A percentile compares a stretch with the other conserved stretches of the same genome.
Evolutionary conservation across 352 stramenopile species (phyloP).

Genomic region (Phytophthora multivora): DNA sequence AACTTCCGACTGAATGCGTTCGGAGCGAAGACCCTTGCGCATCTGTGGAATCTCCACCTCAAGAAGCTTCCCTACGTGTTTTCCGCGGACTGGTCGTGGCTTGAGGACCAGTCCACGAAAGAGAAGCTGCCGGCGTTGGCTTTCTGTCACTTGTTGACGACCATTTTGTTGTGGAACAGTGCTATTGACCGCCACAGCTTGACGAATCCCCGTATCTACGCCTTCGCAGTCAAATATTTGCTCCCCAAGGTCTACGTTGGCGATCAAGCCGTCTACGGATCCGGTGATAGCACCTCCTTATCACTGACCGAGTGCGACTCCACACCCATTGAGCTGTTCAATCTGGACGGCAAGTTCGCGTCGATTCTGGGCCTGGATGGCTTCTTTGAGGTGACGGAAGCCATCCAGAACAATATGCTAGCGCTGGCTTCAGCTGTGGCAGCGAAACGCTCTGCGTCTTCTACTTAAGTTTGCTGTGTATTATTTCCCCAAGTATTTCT

Average conservation of each 20-base stretch:
- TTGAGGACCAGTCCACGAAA: slow-evolving; percentile 53
- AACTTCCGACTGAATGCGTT: slow-evolving; percentile 53
- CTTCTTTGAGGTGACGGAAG: slow-evolving; percentile 43
- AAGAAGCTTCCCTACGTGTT: slow-evolving; percentile 60
- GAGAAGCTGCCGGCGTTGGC: slow-evolving; percentile 46
- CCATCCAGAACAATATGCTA: slow-evolving; percentile 36
- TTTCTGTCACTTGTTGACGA: slow-evolving; percentile 56
- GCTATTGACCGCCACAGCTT: slow-evolving; percentile 32
- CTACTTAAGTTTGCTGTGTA: slow-evolving; percentile 19
- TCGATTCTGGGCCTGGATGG: slow-evolving; percentile 32
- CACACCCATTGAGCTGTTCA: slow-evolving; percentile 30
- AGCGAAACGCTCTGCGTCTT: neutral
- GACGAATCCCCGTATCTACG: slow-evolving; percentile 34
- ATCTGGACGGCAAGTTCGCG: slow-evolving; percentile 38
- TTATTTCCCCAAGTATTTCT: slow-evolving; percentile 6
- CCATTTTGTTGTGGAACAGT: slow-evolving; percentile 54
- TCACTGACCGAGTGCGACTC: slow-evolving; percentile 26
- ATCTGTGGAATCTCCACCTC: slow-evolving; percentile 54
- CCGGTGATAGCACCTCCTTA: slow-evolving; percentile 10
- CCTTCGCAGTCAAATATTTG: slow-evolving; percentile 29
- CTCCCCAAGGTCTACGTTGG: slow-evolving; percentile 28
- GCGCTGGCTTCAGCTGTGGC: slow-evolving; percentile 6
- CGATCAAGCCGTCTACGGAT: slow-evolving; percentile 10
- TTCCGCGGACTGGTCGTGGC: slow-evolving; percentile 72
- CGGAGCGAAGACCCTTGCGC: slow-evolving; percentile 40